Evolutionary conservation across 2,329 filamentous ascomycete species (phyloP), one percentile per base, ranked within the genome.

Genomic region (Atkinsonella hypoxylon): DNA sequence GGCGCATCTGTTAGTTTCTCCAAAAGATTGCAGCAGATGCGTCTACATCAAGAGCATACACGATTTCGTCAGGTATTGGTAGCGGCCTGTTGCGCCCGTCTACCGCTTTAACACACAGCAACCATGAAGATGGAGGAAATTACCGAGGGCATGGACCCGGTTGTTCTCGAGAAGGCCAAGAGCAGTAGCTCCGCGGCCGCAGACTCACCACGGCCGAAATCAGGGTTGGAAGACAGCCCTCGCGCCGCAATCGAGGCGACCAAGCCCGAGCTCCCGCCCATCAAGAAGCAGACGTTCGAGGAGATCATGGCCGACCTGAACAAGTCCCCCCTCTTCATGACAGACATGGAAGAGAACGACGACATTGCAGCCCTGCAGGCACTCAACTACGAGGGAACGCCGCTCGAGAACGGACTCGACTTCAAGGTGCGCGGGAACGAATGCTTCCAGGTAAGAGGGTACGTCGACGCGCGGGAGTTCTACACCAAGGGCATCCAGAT

Each of bases 361-460:
- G 82, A 87, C 58, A 74, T 95, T 0, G 89, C 94, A 59, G 94
- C 93, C 0, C 76, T 98, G 53, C 85, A 87, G 63, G 91, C 93
- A 0, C 73, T 98, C 39, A 88, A 89, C 31, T 95, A 96, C 64
- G 93, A 98, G 70, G 94, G 93, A 18, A 90, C 89, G 9, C 82
- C 87, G 46, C 76, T 83, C 10, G 91, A 97, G 65, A 84, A 95
- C 54, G 86, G 83, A 18, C 70, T 78, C 43, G 88, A 88, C 56
- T 96, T 96, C 72, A 89, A 93, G 61, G 85, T 91, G 64, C 87
- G 89, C 58, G 93, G 93, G 34, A 98, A 98, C 65, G 91, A 97
- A 60, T 83, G 80, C 61, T 95, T 94, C 63, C 76, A 78, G 59
- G 75, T 75, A 50, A 83, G 82, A 66, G 75, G 80, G 45, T 95